Evolutionary conservation across 305 asterid genomes (phyloP).

Genomic region (Fraxinus velutina): DNA sequence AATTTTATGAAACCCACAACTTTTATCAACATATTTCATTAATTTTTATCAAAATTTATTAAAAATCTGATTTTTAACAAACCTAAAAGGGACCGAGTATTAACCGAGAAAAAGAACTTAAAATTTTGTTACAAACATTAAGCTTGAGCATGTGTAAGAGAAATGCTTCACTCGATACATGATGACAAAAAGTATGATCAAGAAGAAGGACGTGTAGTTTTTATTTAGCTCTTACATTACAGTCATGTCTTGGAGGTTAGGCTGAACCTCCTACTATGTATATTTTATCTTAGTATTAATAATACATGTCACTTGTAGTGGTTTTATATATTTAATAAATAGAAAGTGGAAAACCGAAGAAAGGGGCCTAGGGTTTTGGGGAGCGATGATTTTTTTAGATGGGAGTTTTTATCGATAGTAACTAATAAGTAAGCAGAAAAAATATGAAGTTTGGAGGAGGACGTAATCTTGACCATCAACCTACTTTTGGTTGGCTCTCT

Average conservation of each 20-base stretch:
- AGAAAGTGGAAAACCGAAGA: neutral
- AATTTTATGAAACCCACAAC: neutral
- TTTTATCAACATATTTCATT: neutral
- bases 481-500: neutral
- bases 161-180: neutral
- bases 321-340: neutral
- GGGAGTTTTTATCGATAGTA: neutral
- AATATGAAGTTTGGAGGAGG: neutral
- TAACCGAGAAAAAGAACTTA: neutral
- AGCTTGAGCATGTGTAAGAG: neutral
- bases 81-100: neutral
- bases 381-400: neutral
- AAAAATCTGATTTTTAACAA: neutral
- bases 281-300: neutral
- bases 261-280: neutral
- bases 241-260: neutral
- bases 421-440: neutral
- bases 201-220: neutral
- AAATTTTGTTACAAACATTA: neutral
- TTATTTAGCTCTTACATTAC: neutral
- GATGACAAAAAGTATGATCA: neutral
- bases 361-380: neutral
- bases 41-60: neutral
- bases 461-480: neutral
- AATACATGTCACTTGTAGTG: neutral